Evolutionary conservation across 208 protist species (phyloP), one percentile per base, ranked within the genome.

Genomic region (Wallacemonas collosoma): DNA sequence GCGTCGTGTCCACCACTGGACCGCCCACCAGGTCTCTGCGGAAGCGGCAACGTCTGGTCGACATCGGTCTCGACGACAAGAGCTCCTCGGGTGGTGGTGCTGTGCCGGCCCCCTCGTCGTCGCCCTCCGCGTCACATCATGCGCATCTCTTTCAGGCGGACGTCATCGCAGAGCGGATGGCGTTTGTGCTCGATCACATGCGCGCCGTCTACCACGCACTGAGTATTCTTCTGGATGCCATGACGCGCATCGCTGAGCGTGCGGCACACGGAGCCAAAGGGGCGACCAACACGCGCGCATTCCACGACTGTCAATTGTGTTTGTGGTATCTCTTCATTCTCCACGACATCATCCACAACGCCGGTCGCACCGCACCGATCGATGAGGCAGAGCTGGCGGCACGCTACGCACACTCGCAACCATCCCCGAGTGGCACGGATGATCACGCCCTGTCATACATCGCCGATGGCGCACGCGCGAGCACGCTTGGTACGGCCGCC

Each of bases 181-280:
- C 79, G 12, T 93, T 93, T 60, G 87, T 83, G 12, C 66, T 96
- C 39, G 85, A 93, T 15, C 87, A 94, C 75, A 70, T 79, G n/a
- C 44, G 80, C 15, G 75, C 73, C 2, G 79, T 81, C 4, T 69
- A 86, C 35, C 88, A 96, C 73, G 50, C 86, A 15, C 60, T 93
- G 58, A 91, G 85, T 57, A 41, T 94, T n/a, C 63, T 92, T 12
- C 79, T 94, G n/a, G 91, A 96, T 66, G 78, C 80, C 39, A 50
- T 93, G 47, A 65, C 94, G 41, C 66, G 38, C 41, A 43, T 89
- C 9, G 90, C 90, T 26, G 86, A 69, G 76, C 6, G 81, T 75
- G 3, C 58, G 60, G 26, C 15, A 26, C 26, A 26, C 26, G 26
- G 26, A 26, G 26, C 26, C 26, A 26, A 26, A 45, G 68, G 57